Evolutionary conservation across 495 filamentous ascomycete species (phyloP), one percentile per base, ranked within the genome.

Genomic region (Neurospora sp.): DNA sequence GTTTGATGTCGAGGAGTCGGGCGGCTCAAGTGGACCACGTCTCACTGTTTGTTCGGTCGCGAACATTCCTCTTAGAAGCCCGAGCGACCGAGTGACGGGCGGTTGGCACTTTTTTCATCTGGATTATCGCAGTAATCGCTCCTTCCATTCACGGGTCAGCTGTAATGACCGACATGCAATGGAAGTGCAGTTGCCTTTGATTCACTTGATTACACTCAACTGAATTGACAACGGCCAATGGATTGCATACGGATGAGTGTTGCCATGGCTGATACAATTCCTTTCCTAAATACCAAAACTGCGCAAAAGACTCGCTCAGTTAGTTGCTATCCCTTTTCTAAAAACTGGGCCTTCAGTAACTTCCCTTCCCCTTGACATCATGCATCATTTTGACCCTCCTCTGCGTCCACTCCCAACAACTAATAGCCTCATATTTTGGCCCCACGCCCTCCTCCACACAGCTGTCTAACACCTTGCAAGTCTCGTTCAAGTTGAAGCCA

Each of bases 381-480:
- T 79, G 75, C 80, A 82, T 82, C 39, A 74, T 75, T 71, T 53
- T 75, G 35, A 76, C 45, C 71, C 80, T 74, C 68, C 75, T 76
- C 74, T 70, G 45, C 68, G 77, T 75, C 80, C 80, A 82, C 42
- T 89, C 83, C 38, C 84, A 83, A 77, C 87, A 89, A 14, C 82
- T 83, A n/a, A 90, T 85, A 70, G 87, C 86, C 68, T 85, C 83
- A 75, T 89, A 89, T 72, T 86, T 84, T 69, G 83, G 80, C 31
- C 83, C 85, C 74, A 86, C 87, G 2, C 80, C 81, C 68, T 84
- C 82, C 40, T 84, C 84, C 45, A 85, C 79, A 72, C 87, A 89
- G 35, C 81, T 83, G 22, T 87, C 84, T 44, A 89, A 77, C 74
- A 88, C 87, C 68, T 80, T 80, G 80, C 82, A 72, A 76, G 81